Evolutionary conservation across 2,329 filamentous ascomycete genomes (phyloP).

Genomic region (Verticillium zaregamsianum): DNA sequence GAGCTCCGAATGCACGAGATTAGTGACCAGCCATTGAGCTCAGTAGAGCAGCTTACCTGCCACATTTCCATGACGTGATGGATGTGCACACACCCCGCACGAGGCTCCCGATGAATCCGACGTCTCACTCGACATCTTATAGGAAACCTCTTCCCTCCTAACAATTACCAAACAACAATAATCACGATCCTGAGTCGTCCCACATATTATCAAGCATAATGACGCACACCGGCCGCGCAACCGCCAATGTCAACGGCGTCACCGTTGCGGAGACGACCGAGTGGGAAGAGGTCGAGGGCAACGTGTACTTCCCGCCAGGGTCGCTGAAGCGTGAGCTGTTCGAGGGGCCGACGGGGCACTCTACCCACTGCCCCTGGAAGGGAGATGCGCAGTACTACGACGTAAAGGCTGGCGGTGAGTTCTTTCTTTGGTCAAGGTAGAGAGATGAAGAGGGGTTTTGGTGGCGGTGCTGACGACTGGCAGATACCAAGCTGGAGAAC

Average conservation of each 20-base stretch:
- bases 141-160: too few relatives aligned
- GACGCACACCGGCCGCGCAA: slow-evolving; percentile 25
- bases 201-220: neutral
- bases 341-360: slow-evolving; percentile 34
- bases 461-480: neutral
- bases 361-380: slow-evolving; percentile 53
- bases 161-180: too few relatives aligned
- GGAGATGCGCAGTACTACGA: slow-evolving; percentile 54
- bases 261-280: slow-evolving; percentile 45
- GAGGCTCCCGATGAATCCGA: neutral
- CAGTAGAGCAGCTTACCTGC: neutral
- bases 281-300: slow-evolving; percentile 52
- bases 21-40: neutral
- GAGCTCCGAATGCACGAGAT: neutral
- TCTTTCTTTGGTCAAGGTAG: neutral
- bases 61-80: neutral
- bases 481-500: slow-evolving; percentile 43
- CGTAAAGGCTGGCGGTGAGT: slow-evolving; percentile 40
- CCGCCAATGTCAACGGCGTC: slow-evolving; percentile 43
- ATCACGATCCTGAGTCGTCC: too few relatives aligned
- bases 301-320: slow-evolving; percentile 50
- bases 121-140: neutral
- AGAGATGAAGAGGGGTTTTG: neutral
- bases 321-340: slow-evolving; percentile 41
- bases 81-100: neutral